phyloP scores from a whole-genome alignment of 78 protist genomes.

The Anaeramoeba ignava region DNA sequence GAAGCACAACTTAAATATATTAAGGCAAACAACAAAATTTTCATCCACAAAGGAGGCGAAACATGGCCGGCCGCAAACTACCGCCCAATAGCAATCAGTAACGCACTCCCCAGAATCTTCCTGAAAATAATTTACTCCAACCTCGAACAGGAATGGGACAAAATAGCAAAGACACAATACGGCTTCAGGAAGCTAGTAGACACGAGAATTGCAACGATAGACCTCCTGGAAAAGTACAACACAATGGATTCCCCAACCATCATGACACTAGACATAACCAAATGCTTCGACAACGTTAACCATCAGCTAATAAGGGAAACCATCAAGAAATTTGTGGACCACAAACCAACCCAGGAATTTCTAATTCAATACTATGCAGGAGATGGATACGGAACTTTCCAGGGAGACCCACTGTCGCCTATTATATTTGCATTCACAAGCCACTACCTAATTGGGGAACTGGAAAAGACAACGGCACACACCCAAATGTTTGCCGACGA shows the following conservation, averaged over 20 bases:
- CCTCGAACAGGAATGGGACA: neutral
- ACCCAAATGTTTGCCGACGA: neutral
- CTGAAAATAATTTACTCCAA: neutral
- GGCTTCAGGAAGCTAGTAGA: neutral
- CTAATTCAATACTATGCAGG: neutral
- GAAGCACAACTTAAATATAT: neutral
- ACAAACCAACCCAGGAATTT: neutral
- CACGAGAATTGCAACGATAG: neutral
- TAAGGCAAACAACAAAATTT: neutral
- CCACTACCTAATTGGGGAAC: neutral
- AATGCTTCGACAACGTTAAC: neutral
- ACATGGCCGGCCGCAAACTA: neutral
- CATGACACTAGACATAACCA: neutral
- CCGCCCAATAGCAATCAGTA: neutral
- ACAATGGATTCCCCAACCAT: neutral
- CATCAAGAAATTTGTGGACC: neutral
- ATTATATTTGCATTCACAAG: neutral
- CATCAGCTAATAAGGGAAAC: neutral
- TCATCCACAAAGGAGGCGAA: neutral
- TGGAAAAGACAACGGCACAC: neutral
- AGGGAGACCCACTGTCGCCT: neutral
- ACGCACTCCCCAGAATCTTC: slow-evolving; percentile 1
- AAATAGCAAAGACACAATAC: neutral
- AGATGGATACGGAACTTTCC: neutral
- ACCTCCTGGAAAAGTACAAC: neutral